Evolutionary conservation across 768 basidiomycete genomes (phyloP).

Genomic region (Suillus americanus): DNA sequence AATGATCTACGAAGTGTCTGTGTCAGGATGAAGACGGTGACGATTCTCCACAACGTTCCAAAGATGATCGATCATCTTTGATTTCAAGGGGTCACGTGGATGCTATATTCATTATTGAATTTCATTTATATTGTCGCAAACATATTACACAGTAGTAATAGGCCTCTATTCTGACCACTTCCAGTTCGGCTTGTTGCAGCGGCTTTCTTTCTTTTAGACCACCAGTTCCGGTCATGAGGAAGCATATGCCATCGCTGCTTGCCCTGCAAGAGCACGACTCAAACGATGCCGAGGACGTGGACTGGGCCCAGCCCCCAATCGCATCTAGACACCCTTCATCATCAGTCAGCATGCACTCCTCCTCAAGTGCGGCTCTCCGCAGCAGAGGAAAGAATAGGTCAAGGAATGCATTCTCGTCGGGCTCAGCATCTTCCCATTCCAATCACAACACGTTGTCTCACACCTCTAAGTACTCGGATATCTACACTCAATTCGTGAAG

Average conservation of each 20-base stretch:
- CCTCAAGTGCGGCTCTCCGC: slow-evolving; percentile 30
- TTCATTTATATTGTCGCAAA: not conserved
- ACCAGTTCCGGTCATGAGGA: slow-evolving; percentile 13
- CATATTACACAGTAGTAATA: not conserved
- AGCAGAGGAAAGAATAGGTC: slow-evolving; percentile 32
- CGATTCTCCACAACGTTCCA: not conserved
- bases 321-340: slow-evolving; percentile 24
- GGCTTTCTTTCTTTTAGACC: not conserved
- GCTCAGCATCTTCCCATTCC: slow-evolving; percentile 26
- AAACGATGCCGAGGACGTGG: slow-evolving; percentile 49
- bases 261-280: slow-evolving; percentile 59
- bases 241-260: slow-evolving; percentile 70
- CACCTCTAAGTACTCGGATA: slow-evolving; percentile 49
- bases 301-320: slow-evolving; percentile 41
- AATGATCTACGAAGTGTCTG: not conserved
- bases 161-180: not conserved
- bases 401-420: slow-evolving; percentile 29
- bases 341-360: slow-evolving; percentile 18
- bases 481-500: slow-evolving; percentile 79
- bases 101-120: not conserved
- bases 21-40: not conserved
- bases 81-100: not conserved
- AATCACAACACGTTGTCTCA: slow-evolving; percentile 31
- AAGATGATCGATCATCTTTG: not conserved
- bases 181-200: not conserved